Base-by-base conservation (phyloP, 129 eudicot species). In the Artemisia argyi region DNA sequence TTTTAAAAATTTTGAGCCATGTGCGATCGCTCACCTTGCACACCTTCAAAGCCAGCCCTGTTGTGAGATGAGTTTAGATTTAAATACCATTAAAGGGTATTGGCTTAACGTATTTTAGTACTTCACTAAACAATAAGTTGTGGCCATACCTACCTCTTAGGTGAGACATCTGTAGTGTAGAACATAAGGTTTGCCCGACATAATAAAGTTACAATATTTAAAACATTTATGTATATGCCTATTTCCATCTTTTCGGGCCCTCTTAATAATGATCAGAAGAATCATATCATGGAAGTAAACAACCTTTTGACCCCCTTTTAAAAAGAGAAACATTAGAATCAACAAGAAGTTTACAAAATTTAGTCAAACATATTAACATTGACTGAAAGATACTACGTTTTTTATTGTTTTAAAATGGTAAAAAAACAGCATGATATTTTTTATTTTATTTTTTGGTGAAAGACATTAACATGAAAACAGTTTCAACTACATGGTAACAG, bases 281-380 rank as follows among this genome's bases (percentile, higher is more conserved):
- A 71, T 78, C 67, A 66, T 64, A 78, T 66, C 73, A 71, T 78
- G 82, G 50, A 71, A 63, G 82, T 54, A 78, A 78, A 78, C 73
- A 63, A 63, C 65, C 82, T 69, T 77, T 77, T 77, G 73, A 78
- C 82, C 73, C 62, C 57, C 77, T 63, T 78, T 78, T 78, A 13
- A 48, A 77, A 69, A 61, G 76, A 69, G 72, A 44, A 55, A 26
- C 22, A 63, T 18, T 71, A 78, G 67, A 71, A 71, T 65, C 82
- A 62, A 78, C 74, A 54, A 56, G 61, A 66, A 17, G 22, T 39
- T 62, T 73, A 47, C 73, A 75, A 13, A 46, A 52, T 77, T 63
- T 59, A 59, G 75, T 77, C 71, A 77, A 77, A 69, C 62, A 63
- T 20, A 70, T 77, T 47, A 61, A 74, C 35, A 61, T 49, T 47